phyloP scores from a whole-genome alignment of 1,284 basidiomycete genomes.

The Ganoderma sinense region DNA sequence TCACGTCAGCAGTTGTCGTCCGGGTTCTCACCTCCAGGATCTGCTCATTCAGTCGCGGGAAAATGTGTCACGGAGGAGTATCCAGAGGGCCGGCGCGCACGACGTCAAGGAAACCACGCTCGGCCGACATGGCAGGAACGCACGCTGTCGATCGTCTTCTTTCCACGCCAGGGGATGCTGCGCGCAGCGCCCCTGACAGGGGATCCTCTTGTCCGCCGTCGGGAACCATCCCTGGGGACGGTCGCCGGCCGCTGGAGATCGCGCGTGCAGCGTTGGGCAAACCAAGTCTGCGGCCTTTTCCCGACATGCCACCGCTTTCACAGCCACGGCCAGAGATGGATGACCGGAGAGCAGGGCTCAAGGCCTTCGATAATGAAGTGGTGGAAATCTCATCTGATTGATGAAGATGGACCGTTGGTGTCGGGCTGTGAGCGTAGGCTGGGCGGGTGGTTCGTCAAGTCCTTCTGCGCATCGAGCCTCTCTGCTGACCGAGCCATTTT shows the following conservation, averaged over 20 bases:
- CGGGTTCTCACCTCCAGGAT: slow-evolving; percentile 16
- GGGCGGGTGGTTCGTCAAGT: slow-evolving; percentile 13
- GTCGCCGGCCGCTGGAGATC: background rate
- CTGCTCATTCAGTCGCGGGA: slow-evolving; percentile 15
- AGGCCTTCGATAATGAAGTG: slow-evolving; percentile 21
- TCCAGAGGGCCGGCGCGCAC: background rate
- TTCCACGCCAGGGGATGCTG: background rate
- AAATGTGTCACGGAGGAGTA: slow-evolving; percentile 13
- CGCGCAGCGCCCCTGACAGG: background rate
- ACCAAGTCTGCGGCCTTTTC: slow-evolving; percentile 21
- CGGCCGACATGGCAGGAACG: slow-evolving; percentile 4
- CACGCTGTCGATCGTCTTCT: slow-evolving; percentile 13
- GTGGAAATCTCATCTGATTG: slow-evolving; percentile 32
- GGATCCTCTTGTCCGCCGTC: background rate
- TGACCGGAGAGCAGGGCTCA: background rate
- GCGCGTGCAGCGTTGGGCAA: slow-evolving; percentile 2
- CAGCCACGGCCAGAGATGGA: slow-evolving; percentile 19
- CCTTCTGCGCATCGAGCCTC: slow-evolving; percentile 4
- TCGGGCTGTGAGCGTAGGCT: background rate
- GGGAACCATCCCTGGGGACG: background rate
- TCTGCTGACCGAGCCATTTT: slow-evolving; percentile 11
- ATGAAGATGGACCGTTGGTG: slow-evolving; percentile 4
- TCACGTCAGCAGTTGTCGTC: slow-evolving; percentile 25
- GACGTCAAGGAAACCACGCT: slow-evolving; percentile 19
- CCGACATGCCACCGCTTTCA: slow-evolving; percentile 27